These are phyloP conservation scores for Penicillium sp. DNA, from an alignment of 2,329 filamentous ascomycete genomes.

Conservation along the genomic window DNA sequence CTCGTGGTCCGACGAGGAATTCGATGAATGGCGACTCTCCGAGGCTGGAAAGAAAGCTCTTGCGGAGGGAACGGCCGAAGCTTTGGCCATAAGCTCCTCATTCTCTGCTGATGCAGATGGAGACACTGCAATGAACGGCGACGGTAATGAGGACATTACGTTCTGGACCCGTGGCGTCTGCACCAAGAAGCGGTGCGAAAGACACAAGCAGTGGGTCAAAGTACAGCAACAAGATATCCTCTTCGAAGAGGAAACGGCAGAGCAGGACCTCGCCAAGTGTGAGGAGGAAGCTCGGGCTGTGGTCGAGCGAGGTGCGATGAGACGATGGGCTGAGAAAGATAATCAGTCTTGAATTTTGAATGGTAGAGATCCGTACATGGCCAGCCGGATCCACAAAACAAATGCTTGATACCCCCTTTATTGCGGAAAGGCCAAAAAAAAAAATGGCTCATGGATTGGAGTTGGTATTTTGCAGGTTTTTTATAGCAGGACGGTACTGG, in stretches of 20 bases:
- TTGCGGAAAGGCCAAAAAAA: constrained; percentile 17
- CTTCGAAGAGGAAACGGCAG: constrained; percentile 44
- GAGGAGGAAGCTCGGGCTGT: constrained; percentile 44
- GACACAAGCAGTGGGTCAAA: constrained; percentile 51
- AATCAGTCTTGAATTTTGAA: constrained; percentile 12
- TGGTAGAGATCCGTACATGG: neutral
- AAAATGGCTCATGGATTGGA: constrained; percentile 23
- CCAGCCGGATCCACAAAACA: constrained; percentile 5
- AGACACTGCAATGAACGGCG: constrained; percentile 38
- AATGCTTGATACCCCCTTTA: constrained; percentile 30
- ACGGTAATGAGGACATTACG: constrained; percentile 31
- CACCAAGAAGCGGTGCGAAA: constrained; percentile 48
- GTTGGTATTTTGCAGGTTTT: constrained; percentile 24
- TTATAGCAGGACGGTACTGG: neutral
- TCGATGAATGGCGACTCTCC: constrained; percentile 47
- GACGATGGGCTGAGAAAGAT: constrained; percentile 40
- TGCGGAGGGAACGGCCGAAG: constrained; percentile 37
- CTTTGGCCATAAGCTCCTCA: constrained; percentile 30
- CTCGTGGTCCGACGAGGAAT: constrained; percentile 50
- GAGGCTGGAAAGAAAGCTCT: constrained; percentile 41
- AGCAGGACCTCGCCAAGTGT: constrained; percentile 40
- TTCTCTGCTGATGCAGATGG: constrained; percentile 31
- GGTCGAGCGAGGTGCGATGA: constrained; percentile 46
- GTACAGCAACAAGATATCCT: constrained; percentile 47
- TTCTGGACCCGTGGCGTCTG: constrained; percentile 45